Evolutionary conservation across 2,329 filamentous ascomycete genomes (phyloP).

Genomic region (Hymenoscyphus occultus): DNA sequence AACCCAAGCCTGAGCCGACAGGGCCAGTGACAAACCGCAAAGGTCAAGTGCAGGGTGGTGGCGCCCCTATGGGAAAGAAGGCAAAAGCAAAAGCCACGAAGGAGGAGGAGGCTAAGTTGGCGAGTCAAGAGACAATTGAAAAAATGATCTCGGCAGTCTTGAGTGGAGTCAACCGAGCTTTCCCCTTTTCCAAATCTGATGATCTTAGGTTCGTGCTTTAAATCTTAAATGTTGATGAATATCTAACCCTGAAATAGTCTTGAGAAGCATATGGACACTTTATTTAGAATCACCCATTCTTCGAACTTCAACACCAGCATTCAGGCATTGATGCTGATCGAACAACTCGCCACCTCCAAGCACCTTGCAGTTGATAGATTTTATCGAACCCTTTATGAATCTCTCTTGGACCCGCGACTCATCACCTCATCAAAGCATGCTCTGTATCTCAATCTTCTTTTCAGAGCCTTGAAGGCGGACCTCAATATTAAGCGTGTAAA

Average conservation of each 20-base stretch:
- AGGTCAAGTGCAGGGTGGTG: slow-evolving; percentile 52
- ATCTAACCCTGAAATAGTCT: slow-evolving; percentile 50
- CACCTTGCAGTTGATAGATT: slow-evolving; percentile 84
- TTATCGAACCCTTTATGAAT: slow-evolving; percentile 94
- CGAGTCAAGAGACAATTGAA: slow-evolving; percentile 59
- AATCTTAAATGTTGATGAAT: slow-evolving; percentile 8
- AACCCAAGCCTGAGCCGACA: slow-evolving; percentile 39
- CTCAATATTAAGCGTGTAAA: slow-evolving; percentile 89
- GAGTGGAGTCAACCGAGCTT: slow-evolving; percentile 92
- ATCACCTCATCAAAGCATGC: slow-evolving; percentile 91
- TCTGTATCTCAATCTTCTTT: slow-evolving; percentile 89
- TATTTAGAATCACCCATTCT: slow-evolving; percentile 95
- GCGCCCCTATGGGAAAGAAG: slow-evolving; percentile 49
- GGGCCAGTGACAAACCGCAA: slow-evolving; percentile 47
- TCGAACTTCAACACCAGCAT: slow-evolving; percentile 99
- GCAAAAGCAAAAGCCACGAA: slow-evolving; percentile 43
- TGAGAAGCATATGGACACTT: slow-evolving; percentile 84
- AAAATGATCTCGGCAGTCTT: slow-evolving; percentile 90
- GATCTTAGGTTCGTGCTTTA: slow-evolving; percentile 59
- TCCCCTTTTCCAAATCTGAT: slow-evolving; percentile 84
- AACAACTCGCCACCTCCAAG: slow-evolving; percentile 81
- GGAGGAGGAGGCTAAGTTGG: slow-evolving; percentile 39
- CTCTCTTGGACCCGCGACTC: slow-evolving; percentile 83
- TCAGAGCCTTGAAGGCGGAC: slow-evolving; percentile 83
- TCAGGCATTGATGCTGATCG: slow-evolving; percentile 90